Percentiles rank a stretch among this genome's conserved stretches.
Evolutionary conservation across 73 alveolate genomes (phyloP).

Genomic region (Symbiodinium pilosum): DNA sequence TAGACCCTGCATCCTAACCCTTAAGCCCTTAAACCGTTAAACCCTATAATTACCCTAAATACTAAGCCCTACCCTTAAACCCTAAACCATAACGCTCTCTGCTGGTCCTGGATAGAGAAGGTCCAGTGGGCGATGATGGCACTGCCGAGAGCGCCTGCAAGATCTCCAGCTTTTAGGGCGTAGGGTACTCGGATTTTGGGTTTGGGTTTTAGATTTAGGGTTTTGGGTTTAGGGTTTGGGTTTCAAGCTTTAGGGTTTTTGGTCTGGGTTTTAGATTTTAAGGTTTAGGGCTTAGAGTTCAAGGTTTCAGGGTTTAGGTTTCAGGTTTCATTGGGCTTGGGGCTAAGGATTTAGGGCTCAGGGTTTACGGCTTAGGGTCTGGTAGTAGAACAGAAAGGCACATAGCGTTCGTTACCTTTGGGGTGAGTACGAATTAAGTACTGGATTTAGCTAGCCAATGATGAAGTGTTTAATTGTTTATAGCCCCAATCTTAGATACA

Average conservation of each 20-base stretch:
- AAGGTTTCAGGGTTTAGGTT: background rate
- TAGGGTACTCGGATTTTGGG: too few species aligned
- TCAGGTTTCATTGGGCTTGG: background rate
- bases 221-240: background rate
- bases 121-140: slow-evolving; percentile 91
- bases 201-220: too few species aligned
- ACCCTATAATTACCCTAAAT: background rate
- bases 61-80: background rate
- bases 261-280: background rate
- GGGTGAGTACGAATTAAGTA: too few species aligned
- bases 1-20: too few species aligned
- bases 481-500: too few species aligned
- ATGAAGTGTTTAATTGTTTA: too few species aligned
- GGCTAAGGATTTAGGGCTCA: background rate
- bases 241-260: background rate
- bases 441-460: too few species aligned
- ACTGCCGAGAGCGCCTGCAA: slow-evolving; percentile 63
- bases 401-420: too few species aligned
- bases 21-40: background rate
- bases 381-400: too few species aligned
- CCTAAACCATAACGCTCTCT: background rate
- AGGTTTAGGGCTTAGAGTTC: background rate
- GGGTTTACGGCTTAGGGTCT: too few species aligned
- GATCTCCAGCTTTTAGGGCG: too few species aligned
- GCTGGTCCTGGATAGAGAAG: slow-evolving; percentile 50